Evolutionary conservation across 495 filamentous ascomycete species (phyloP), one percentile per base, ranked within the genome.

Genomic region (Penicillium roqueforti): DNA sequence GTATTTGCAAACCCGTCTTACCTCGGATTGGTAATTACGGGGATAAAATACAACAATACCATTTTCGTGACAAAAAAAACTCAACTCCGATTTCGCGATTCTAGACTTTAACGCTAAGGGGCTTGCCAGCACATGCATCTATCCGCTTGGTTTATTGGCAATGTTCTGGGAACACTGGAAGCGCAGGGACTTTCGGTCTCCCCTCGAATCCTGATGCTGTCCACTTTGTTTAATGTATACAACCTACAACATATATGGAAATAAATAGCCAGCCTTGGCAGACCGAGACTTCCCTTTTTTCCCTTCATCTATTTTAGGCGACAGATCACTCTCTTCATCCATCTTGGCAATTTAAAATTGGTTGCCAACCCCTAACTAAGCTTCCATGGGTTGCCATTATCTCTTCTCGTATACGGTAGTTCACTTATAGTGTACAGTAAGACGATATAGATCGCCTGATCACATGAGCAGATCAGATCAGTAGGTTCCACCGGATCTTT

Each of bases 401-500:
- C n/a, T n/a, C n/a, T n/a, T n/a, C n/a, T n/a, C n/a, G n/a, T n/a
- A n/a, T n/a, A n/a, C n/a, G n/a, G n/a, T n/a, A n/a, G n/a, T n/a
- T n/a, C n/a, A n/a, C n/a, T n/a, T n/a, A n/a, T n/a, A n/a, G n/a
- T n/a, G n/a, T n/a, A n/a, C n/a, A n/a, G n/a, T n/a, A n/a, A n/a
- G n/a, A n/a, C n/a, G n/a, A n/a, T n/a, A n/a, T n/a, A n/a, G n/a
- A 22, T 47, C 42, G 19, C 3, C 51, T 28, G 44, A 40, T 51
- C 50, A 50, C 47, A 16, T 39, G 23, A 11, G 48, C 45, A 45
- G 56, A 56, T 62, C 53, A 53, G 56, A 56, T 62, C 53, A 53
- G 11, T 56, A 51, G 59, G 59, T 56, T 59, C 59, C 60, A 62
- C 60, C 57, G n/a, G n/a, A 62, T 50, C 60, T 62, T 26, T 23